Percentiles rank a stretch among this genome's conserved stretches.
Evolutionary conservation across 1,284 basidiomycete genomes (phyloP).

Genomic region (Lignosus rhinocerotis): DNA sequence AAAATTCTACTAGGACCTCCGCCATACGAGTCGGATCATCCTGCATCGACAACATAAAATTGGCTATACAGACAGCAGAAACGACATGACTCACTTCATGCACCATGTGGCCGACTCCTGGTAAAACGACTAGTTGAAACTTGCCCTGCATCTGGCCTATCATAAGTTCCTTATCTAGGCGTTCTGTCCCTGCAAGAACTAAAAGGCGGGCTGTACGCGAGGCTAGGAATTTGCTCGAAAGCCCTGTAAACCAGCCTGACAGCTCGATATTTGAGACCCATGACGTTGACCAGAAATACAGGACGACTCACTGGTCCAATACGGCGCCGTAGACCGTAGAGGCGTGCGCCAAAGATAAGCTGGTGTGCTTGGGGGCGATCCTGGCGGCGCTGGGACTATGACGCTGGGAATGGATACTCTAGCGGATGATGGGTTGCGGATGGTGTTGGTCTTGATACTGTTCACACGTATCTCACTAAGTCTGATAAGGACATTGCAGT

Average conservation of each 20-base stretch:
- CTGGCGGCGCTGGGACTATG: constrained; percentile 51
- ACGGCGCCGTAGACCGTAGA: constrained; percentile 82
- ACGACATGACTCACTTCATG: constrained; percentile 71
- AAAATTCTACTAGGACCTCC: constrained; percentile 84
- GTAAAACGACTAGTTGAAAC: constrained; percentile 90
- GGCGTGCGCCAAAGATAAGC: constrained; percentile 82
- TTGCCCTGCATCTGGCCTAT: constrained; percentile 99
- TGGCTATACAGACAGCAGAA: neutral
- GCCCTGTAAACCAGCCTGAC: constrained; percentile 86
- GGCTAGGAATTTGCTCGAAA: constrained; percentile 79
- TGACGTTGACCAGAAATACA: neutral
- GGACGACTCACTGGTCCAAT: constrained; percentile 75
- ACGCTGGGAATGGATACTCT: constrained; percentile 84
- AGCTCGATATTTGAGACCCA: neutral
- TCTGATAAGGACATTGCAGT: constrained; percentile 4
- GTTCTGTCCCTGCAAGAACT: constrained; percentile 89
- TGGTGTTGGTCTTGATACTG: constrained; percentile 75
- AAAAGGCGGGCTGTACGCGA: constrained; percentile 82
- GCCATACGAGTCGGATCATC: constrained; percentile 85
- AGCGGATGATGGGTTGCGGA: constrained; percentile 79
- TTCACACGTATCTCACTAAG: neutral
- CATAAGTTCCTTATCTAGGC: constrained; percentile 92
- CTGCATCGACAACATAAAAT: constrained; percentile 39
- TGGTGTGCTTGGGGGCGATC: constrained; percentile 36
- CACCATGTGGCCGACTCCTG: constrained; percentile 88